A percentile compares a stretch with the other conserved stretches of the same genome.
phyloP scores from a whole-genome alignment of 2,329 filamentous ascomycete genomes.

The Sarocladiaceae sp. region DNA sequence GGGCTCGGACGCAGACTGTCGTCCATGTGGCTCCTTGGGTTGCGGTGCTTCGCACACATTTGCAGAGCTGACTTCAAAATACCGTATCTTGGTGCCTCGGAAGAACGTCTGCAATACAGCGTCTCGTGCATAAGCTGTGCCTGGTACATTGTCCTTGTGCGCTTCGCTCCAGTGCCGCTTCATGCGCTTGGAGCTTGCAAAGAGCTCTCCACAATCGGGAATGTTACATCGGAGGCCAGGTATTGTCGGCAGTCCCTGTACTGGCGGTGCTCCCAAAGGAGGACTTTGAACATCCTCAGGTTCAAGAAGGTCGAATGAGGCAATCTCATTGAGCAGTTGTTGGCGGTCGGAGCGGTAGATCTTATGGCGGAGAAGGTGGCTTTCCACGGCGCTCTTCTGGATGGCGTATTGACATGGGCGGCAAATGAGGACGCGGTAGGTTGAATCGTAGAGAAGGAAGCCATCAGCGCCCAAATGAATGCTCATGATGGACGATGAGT shows the following conservation, averaged over 20 bases:
- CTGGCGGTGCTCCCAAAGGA: slow-evolving; percentile 15
- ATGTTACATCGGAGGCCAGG: slow-evolving; percentile 23
- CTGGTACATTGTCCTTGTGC: slow-evolving; percentile 16
- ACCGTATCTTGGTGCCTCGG: slow-evolving; percentile 27
- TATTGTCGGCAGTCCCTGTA: slow-evolving; percentile 21
- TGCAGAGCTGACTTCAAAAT: slow-evolving; percentile 34
- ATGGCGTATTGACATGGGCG: slow-evolving; percentile 29
- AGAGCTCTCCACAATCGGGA: slow-evolving; percentile 22
- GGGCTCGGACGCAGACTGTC: too few relatives aligned
- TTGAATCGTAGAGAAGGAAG: neutral
- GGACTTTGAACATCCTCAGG: slow-evolving; percentile 23
- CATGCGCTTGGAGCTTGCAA: slow-evolving; percentile 28
- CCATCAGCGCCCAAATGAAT: too few relatives aligned
- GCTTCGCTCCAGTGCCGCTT: slow-evolving; percentile 23
- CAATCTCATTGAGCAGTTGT: slow-evolving; percentile 18
- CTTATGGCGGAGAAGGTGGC: slow-evolving; percentile 29
- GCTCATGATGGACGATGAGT: too few relatives aligned
- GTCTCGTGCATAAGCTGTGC: slow-evolving; percentile 11
- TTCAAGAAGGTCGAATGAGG: slow-evolving; percentile 21
- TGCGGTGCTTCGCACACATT: too few relatives aligned
- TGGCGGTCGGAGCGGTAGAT: slow-evolving; percentile 27
- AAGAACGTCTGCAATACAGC: slow-evolving; percentile 30
- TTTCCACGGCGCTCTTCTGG: slow-evolving; percentile 28
- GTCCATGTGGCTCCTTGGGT: too few relatives aligned
- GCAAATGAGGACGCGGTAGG: slow-evolving; percentile 25